Percentiles rank a stretch among this genome's conserved stretches.
Evolutionary conservation across 495 filamentous ascomycete genomes (phyloP).

Genomic region (Penicillium steckii): DNA sequence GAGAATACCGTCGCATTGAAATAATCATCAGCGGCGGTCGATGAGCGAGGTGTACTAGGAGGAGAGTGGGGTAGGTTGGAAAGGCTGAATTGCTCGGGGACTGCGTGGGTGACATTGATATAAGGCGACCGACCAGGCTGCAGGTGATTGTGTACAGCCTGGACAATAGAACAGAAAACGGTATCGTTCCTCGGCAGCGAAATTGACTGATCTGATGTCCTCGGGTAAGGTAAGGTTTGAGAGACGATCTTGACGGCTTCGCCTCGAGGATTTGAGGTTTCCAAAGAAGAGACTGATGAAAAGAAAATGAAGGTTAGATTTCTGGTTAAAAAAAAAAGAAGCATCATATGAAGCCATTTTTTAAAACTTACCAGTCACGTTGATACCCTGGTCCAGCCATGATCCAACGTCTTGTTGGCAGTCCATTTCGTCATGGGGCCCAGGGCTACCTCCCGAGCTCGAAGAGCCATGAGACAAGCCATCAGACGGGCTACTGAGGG

Average conservation of each 20-base stretch:
- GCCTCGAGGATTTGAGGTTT: constrained; percentile 31
- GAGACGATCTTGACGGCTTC: constrained; percentile 57
- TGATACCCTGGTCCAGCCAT: constrained; percentile 46
- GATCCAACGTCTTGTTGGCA: constrained; percentile 35
- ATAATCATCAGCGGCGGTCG: constrained; percentile 48
- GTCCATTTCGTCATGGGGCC: constrained; percentile 39
- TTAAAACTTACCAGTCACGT: constrained; percentile 38
- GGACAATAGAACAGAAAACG: constrained; percentile 51
- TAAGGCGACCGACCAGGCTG: constrained; percentile 48
- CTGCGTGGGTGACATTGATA: constrained; percentile 64
- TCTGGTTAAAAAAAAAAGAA: background rate
- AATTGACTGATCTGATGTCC: constrained; percentile 44
- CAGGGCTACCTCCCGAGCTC: constrained; percentile 37
- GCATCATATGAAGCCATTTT: background rate
- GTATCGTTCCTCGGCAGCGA: constrained; percentile 32
- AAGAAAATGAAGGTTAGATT: constrained; percentile 13
- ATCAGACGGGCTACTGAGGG: constrained; percentile 35
- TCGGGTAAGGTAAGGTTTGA: constrained; percentile 61
- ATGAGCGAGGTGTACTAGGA: constrained; percentile 53
- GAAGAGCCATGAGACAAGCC: constrained; percentile 36
- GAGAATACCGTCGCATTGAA: constrained; percentile 58
- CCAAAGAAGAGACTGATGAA: constrained; percentile 36
- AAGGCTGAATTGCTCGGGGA: constrained; percentile 61
- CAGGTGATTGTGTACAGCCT: constrained; percentile 50
- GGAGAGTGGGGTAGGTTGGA: constrained; percentile 62